These are phyloP conservation scores for Alectoria sarmentosa DNA, from an alignment of 495 filamentous ascomycete genomes.

Conservation along the genomic window DNA sequence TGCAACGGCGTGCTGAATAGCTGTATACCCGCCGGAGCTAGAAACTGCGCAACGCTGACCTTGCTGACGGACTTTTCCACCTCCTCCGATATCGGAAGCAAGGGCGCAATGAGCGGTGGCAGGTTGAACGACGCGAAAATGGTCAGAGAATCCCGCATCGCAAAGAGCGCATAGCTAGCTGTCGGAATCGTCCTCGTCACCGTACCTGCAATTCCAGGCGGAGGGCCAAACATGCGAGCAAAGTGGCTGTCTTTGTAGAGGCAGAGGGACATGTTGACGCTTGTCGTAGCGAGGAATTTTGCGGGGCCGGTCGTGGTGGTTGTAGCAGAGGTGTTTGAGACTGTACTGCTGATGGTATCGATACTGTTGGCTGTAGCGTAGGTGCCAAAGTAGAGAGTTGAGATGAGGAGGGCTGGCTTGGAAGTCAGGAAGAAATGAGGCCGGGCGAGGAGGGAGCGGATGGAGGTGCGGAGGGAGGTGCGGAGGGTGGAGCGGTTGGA, in stretches of 20 bases:
- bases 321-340: constrained; percentile 47
- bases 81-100: constrained; percentile 34
- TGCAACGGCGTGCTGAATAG: constrained; percentile 80
- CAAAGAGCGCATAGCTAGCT: constrained; percentile 69
- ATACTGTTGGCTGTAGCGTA: constrained; percentile 86
- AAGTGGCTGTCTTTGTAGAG: constrained; percentile 91
- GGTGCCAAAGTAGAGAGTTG: constrained; percentile 81
- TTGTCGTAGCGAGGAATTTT: constrained; percentile 76
- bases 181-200: constrained; percentile 34
- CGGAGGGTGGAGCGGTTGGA: constrained; percentile 70
- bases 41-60: constrained; percentile 67
- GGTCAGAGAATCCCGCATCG: constrained; percentile 77
- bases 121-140: constrained; percentile 94
- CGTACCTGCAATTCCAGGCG: constrained; percentile 22
- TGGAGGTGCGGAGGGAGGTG: constrained; percentile 55
- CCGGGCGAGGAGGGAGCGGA: constrained; percentile 55
- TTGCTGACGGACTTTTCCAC: constrained; percentile 47
- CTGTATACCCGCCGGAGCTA: constrained; percentile 75
- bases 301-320: constrained; percentile 61
- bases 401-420: constrained; percentile 80
- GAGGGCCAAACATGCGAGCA: constrained; percentile 70
- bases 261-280: constrained; percentile 85
- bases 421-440: constrained; percentile 68
- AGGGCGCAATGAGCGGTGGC: constrained; percentile 66
- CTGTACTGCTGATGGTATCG: constrained; percentile 70